These are phyloP conservation scores for Tubosaeta brunneosetosa DNA, from an alignment of 768 basidiomycete genomes.

Conservation along the genomic window DNA sequence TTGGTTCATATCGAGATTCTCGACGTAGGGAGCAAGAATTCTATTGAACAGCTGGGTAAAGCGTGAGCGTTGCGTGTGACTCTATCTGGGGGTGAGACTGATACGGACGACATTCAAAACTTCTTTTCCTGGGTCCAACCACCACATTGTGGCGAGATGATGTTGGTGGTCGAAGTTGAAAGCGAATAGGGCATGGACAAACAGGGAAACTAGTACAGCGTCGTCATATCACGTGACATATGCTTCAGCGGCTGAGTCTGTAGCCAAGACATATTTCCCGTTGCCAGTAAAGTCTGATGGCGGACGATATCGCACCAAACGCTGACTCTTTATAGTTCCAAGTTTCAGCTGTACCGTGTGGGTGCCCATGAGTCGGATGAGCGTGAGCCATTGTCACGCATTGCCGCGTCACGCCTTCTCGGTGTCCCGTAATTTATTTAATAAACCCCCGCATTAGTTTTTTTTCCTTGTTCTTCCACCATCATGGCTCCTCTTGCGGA, in stretches of 20 bases:
- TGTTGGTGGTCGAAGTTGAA: conserved; percentile 5
- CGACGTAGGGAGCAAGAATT: conserved; percentile 91
- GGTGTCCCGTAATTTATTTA: conserved; percentile 24
- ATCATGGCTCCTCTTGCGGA: conserved; percentile 73
- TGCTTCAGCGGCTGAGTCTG: not conserved
- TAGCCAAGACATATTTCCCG: too few relatives aligned
- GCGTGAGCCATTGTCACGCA: conserved; percentile 1
- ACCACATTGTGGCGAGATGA: conserved; percentile 59
- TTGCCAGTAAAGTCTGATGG: too few relatives aligned
- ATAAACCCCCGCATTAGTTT: conserved; percentile 9
- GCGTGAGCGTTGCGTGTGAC: not conserved
- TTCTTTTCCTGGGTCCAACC: conserved; percentile 84
- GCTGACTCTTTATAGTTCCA: not conserved
- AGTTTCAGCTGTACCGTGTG: not conserved
- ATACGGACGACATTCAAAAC: conserved; percentile 63
- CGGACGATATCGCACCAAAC: not conserved
- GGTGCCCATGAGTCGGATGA: not conserved
- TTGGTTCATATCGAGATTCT: conserved; percentile 92
- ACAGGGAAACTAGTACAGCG: conserved; percentile 6
- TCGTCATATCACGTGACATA: conserved; percentile 28
- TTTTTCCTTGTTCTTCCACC: conserved; percentile 23
- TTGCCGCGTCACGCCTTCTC: conserved; percentile 26
- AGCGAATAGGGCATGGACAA: conserved; percentile 30
- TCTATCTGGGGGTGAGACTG: not conserved
- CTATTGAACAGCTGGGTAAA: conserved; percentile 70